phyloP scores from a whole-genome alignment of 129 eudicot species.

The Tanacetum coccineum region DNA sequence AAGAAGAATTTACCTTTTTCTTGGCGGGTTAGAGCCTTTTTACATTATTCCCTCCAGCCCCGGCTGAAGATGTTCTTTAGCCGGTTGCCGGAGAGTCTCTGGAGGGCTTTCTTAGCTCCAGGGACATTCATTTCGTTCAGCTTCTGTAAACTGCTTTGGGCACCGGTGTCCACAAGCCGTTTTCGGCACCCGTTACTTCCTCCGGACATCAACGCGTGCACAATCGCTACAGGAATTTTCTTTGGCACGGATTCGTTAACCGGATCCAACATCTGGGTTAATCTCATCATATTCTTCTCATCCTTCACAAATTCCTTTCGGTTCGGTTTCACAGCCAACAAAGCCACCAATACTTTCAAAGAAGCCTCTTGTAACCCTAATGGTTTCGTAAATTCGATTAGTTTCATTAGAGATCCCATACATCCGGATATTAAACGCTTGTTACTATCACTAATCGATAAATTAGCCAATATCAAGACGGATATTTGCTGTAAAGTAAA shows the following conservation, averaged over 20 bases:
- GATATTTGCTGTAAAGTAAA: conserved; percentile 53
- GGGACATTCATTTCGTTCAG: conserved; percentile 64
- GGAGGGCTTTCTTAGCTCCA: conserved; percentile 79
- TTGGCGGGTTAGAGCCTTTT: conserved; percentile 42
- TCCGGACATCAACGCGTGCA: conserved; percentile 59
- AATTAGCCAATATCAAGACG: conserved; percentile 45
- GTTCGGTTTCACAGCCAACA: conserved; percentile 54
- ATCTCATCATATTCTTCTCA: conserved; percentile 69
- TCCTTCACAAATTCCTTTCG: conserved; percentile 79
- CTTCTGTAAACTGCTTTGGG: conserved; percentile 49
- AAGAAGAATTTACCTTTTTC: conserved; percentile 37
- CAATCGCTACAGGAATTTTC: conserved; percentile 70
- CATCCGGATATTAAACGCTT: conserved; percentile 60
- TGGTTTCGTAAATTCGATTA: conserved; percentile 66
- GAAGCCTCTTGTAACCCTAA: conserved; percentile 60
- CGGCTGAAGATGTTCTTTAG: conserved; percentile 60
- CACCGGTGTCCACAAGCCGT: conserved; percentile 69
- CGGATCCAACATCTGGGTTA: conserved; percentile 76
- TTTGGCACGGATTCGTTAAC: conserved; percentile 60
- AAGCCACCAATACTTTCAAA: conserved; percentile 45
- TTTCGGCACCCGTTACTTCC: conserved; percentile 82
- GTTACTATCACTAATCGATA: conserved; percentile 51
- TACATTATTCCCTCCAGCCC: conserved; percentile 64
- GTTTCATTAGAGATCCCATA: conserved; percentile 60
- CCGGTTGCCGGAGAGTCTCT: conserved; percentile 73